Percentiles rank a stretch among this genome's conserved stretches.
phyloP scores from a whole-genome alignment of 345 rosid species.

The Hypericum androsaemum region DNA sequence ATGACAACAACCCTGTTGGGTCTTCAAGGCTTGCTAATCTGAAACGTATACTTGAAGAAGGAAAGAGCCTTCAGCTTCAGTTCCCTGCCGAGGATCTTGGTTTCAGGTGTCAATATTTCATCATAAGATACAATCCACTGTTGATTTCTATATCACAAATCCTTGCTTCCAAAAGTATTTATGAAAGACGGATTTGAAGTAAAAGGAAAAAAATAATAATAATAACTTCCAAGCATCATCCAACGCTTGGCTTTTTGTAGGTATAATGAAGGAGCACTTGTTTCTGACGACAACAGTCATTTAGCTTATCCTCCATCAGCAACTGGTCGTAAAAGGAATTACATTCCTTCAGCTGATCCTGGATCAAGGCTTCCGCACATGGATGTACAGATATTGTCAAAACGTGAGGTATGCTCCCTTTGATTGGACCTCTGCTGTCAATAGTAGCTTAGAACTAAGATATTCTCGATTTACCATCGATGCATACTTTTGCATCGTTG shows the following conservation, averaged over 20 bases:
- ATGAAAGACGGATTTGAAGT: too few relatives aligned
- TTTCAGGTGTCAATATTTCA: constrained; percentile 48
- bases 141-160: neutral
- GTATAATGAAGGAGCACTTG: constrained; percentile 72
- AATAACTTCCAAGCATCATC: too few relatives aligned
- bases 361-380: constrained; percentile 88
- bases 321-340: constrained; percentile 71
- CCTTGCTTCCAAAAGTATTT: too few relatives aligned
- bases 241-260: constrained; percentile 22
- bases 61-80: constrained; percentile 90
- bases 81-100: constrained; percentile 99
- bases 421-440: neutral
- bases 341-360: constrained; percentile 67
- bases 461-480: too few relatives aligned
- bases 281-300: constrained; percentile 35
- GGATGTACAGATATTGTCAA: constrained; percentile 43
- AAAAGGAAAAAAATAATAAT: too few relatives aligned
- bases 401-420: constrained; percentile 29
- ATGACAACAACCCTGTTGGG: constrained; percentile 70
- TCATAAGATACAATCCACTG: constrained; percentile 1
- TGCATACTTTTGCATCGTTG: too few relatives aligned
- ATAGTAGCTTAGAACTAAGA: too few relatives aligned
- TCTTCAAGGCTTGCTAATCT: constrained; percentile 61
- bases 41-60: constrained; percentile 65
- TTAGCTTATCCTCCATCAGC: constrained; percentile 28